These are phyloP conservation scores for Capronia epimyces DNA, from an alignment of 2,329 filamentous ascomycete species.

Conservation along the genomic window DNA sequence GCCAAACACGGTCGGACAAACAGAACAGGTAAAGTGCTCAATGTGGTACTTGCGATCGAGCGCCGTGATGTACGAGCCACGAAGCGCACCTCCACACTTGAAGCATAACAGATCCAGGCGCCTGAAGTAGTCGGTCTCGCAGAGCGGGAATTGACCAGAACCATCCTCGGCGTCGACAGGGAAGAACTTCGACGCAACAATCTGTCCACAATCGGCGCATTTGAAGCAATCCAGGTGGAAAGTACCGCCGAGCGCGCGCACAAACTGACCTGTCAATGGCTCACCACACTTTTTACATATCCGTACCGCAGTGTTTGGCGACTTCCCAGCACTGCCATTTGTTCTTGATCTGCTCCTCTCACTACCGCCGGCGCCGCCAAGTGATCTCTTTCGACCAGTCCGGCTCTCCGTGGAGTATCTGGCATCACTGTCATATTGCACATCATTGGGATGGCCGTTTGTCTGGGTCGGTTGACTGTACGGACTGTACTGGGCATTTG, in stretches of 20 bases:
- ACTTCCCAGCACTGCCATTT: slow-evolving; percentile 32
- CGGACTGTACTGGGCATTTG: slow-evolving; percentile 15
- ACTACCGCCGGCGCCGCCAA: slow-evolving; percentile 23
- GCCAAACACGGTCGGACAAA: slow-evolving; percentile 95
- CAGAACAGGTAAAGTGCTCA: slow-evolving; percentile 96
- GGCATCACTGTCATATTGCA: slow-evolving; percentile 24
- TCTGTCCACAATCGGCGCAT: slow-evolving; percentile 91
- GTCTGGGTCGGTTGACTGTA: slow-evolving; percentile 13
- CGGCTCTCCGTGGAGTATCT: slow-evolving; percentile 28
- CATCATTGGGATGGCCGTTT: slow-evolving; percentile 21
- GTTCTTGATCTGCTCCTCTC: slow-evolving; percentile 32
- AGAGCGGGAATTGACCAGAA: slow-evolving; percentile 79
- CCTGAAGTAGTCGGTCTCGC: slow-evolving; percentile 96
- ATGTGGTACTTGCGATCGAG: slow-evolving; percentile 98
- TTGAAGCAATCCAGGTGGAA: slow-evolving; percentile 98
- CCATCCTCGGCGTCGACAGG: slow-evolving; percentile 88
- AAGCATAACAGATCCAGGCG: slow-evolving; percentile 85
- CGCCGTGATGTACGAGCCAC: slow-evolving; percentile 96
- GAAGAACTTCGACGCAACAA: slow-evolving; percentile 98
- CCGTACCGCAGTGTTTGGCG: slow-evolving; percentile 40
- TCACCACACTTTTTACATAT: slow-evolving; percentile 81
- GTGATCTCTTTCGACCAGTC: slow-evolving; percentile 28
- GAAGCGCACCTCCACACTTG: slow-evolving; percentile 83
- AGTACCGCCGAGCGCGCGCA: slow-evolving; percentile 84
- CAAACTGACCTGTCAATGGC: slow-evolving; percentile 87